phyloP scores from a whole-genome alignment of 371 early-diverging fungal genomes.

The Rhizopus sp. region DNA sequence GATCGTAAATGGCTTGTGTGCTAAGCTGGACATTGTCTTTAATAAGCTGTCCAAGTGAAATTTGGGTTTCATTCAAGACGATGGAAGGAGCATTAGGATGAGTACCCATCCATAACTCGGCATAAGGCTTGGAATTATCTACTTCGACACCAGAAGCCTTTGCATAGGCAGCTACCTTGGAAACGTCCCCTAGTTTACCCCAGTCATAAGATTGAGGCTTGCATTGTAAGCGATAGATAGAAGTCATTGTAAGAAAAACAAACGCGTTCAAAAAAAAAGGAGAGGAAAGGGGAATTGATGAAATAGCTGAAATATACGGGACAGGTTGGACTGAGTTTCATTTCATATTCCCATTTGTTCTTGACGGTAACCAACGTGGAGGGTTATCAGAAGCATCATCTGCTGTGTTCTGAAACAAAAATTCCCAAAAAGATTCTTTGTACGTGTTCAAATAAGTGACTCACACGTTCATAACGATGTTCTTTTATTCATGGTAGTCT shows the following conservation, averaged over 20 bases:
- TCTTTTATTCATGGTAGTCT: too few relatives aligned
- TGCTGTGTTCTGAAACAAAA: too few relatives aligned
- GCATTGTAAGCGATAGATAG: conserved; percentile 60
- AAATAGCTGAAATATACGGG: not conserved
- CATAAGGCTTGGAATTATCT: conserved; percentile 77
- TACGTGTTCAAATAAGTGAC: too few relatives aligned
- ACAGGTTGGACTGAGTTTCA: too few relatives aligned
- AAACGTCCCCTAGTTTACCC: conserved; percentile 87
- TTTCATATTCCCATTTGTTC: too few relatives aligned
- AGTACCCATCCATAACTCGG: conserved; percentile 99
- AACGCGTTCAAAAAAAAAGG: not conserved
- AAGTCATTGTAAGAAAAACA: conserved; percentile 14
- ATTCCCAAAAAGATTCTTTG: too few relatives aligned
- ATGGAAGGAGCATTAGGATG: conserved; percentile 92
- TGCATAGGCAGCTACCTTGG: conserved; percentile 87
- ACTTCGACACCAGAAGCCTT: conserved; percentile 54
- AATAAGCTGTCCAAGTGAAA: conserved; percentile 59
- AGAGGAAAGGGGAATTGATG: not conserved
- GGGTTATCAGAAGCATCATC: too few relatives aligned
- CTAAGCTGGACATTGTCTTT: conserved; percentile 50
- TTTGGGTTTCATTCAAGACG: conserved; percentile 38
- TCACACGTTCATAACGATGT: too few relatives aligned
- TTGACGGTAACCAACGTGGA: too few relatives aligned
- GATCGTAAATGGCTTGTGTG: conserved; percentile 49
- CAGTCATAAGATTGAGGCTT: conserved; percentile 91